These are phyloP conservation scores for Chytriomyces sp. DNA, from an alignment of 192 early-diverging fungal species.

Conservation along the genomic window DNA sequence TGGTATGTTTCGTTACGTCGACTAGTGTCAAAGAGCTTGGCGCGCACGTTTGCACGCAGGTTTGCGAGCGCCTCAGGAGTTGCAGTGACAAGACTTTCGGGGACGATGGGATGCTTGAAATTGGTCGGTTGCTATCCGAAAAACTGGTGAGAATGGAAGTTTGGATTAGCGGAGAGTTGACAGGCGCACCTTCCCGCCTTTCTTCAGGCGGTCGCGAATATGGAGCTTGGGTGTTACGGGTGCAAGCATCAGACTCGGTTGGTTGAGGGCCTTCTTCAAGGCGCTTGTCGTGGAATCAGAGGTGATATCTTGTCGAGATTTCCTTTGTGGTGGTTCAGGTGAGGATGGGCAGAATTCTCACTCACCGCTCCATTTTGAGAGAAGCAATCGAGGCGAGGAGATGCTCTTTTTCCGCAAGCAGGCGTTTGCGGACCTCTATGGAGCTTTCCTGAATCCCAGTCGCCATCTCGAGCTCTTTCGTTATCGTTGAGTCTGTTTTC, in stretches of 20 bases:
- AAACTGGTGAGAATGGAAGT: not conserved
- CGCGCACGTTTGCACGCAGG: not conserved
- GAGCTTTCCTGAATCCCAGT: not conserved
- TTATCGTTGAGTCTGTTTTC: not conserved
- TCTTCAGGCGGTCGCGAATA: constrained; percentile 10
- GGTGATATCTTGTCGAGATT: not conserved
- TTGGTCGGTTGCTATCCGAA: not conserved
- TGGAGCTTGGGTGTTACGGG: constrained; percentile 8
- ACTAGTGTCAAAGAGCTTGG: not conserved
- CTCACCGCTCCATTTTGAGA: constrained; percentile 12
- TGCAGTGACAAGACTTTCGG: not conserved
- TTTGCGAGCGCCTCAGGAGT: not conserved
- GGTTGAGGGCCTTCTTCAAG: not conserved
- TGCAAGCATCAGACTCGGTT: not conserved
- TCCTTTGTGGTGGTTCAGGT: not conserved
- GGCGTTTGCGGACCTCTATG: not conserved
- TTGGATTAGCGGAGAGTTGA: not conserved
- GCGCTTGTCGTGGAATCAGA: not conserved
- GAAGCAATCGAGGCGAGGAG: not conserved
- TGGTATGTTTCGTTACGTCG: no score
- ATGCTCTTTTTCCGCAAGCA: not conserved
- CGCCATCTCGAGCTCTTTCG: not conserved
- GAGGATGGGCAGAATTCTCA: not conserved
- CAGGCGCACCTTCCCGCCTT: not conserved
- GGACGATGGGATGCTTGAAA: not conserved